These are phyloP conservation scores for Hypoxylon sp. DNA, from an alignment of 2,329 filamentous ascomycete genomes.

Conservation along the genomic window DNA sequence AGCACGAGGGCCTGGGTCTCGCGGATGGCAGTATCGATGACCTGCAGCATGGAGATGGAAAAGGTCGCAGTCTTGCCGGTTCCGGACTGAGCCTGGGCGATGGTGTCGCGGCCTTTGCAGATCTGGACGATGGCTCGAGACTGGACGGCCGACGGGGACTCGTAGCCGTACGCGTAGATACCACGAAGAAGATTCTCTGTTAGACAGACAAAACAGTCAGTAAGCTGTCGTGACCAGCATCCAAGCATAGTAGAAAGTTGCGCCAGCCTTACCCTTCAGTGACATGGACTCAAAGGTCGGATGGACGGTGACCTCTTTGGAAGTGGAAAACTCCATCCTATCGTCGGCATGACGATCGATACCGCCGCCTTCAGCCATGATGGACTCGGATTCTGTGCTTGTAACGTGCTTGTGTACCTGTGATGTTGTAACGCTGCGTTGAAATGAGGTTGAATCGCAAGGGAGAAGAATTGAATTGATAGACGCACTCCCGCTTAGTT, in stretches of 20 bases:
- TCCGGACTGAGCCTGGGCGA: conserved; percentile 96
- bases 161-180: conserved; percentile 98
- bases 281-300: conserved; percentile 97
- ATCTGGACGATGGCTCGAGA: conserved; percentile 98
- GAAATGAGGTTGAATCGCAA: conserved; percentile 1
- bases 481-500: neutral
- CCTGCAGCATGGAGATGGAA: conserved; percentile 94
- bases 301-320: conserved; percentile 95
- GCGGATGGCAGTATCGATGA: conserved; percentile 91
- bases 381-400: conserved; percentile 49
- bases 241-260: neutral
- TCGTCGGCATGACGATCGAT: conserved; percentile 94
- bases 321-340: conserved; percentile 97
- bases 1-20: conserved; percentile 95
- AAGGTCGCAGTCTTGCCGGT: conserved; percentile 98
- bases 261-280: conserved; percentile 72
- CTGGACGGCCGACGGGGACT: conserved; percentile 96
- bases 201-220: conserved; percentile 17
- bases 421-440: neutral
- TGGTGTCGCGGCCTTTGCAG: conserved; percentile 98
- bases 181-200: conserved; percentile 91
- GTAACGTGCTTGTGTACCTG: neutral
- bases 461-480: conserved; percentile 6
- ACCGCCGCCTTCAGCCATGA: conserved; percentile 81
- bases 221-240: neutral